Conservation (phyloP, 176 grass and related monocot genomes). For the Microstegium vimineum region DNA sequence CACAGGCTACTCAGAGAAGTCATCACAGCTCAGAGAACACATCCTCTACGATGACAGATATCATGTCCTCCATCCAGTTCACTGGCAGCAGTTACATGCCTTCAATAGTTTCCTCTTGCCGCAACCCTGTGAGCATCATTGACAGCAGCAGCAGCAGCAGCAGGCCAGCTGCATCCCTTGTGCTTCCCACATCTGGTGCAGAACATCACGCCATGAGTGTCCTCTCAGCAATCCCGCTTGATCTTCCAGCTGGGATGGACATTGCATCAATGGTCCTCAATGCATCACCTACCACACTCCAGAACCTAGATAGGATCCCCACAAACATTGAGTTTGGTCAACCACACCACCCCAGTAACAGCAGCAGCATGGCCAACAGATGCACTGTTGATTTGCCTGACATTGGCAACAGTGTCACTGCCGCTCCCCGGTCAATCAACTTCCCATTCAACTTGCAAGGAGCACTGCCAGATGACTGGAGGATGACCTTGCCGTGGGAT, state of each 20-base stretch:
- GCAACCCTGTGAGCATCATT: constrained; percentile 42
- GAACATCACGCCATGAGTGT: constrained; percentile 42
- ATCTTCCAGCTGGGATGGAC: constrained; percentile 50
- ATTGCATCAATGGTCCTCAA: constrained; percentile 72
- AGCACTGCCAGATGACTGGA: constrained; percentile 68
- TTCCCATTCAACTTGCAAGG: constrained; percentile 58
- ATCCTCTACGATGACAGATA: constrained; percentile 43
- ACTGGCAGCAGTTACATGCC: constrained; percentile 35
- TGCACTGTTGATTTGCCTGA: constrained; percentile 27
- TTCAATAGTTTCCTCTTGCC: constrained; percentile 44
- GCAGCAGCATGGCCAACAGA: constrained; percentile 28
- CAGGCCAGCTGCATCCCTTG: constrained; percentile 36
- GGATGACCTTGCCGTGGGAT: constrained; percentile 56
- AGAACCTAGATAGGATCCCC: constrained; percentile 29
- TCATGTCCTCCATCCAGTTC: constrained; percentile 45
- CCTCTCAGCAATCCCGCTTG: constrained; percentile 39
- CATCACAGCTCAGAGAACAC: constrained; percentile 51
- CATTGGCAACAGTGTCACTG: constrained; percentile 1
- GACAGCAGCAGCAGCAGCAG: constrained; percentile 41
- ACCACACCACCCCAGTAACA: constrained; percentile 28
- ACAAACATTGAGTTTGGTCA: constrained; percentile 64
- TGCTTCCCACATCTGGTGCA: constrained; percentile 16
- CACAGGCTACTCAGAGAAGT: constrained; percentile 22
- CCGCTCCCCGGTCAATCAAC: constrained; percentile 14
- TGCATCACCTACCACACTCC: constrained; percentile 32